phyloP scores from a whole-genome alignment of 306 rosid genomes.

The Glycine soja region DNA sequence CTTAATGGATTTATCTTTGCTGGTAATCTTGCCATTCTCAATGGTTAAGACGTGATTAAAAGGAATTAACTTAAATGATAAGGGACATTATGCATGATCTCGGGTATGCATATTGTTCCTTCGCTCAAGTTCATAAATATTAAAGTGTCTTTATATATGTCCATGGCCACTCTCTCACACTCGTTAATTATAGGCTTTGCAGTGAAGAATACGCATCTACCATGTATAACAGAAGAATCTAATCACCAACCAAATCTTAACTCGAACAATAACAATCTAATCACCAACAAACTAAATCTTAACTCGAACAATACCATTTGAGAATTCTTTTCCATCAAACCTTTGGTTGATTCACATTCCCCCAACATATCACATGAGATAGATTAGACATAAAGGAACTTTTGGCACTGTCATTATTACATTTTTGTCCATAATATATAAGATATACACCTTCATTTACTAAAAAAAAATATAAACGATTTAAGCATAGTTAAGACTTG shows the following conservation, averaged over 20 bases:
- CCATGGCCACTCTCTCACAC: no score
- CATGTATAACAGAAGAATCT: neutral
- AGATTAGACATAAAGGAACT: neutral
- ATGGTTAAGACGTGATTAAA: no score
- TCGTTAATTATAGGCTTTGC: neutral
- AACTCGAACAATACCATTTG: neutral
- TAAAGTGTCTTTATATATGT: no score
- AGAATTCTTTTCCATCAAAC: neutral
- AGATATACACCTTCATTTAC: neutral
- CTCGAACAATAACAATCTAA: neutral
- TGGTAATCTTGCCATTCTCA: no score
- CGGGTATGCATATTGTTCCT: no score
- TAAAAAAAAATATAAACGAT: neutral
- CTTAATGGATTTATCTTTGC: neutral
- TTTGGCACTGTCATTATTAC: neutral
- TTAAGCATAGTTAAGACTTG: neutral
- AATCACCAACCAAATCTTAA: constrained; percentile 4
- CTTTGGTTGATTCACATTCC: neutral
- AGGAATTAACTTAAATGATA: no score
- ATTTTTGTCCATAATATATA: neutral
- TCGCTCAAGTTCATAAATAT: no score
- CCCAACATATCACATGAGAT: neutral
- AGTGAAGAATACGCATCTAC: neutral
- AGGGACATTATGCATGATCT: no score
- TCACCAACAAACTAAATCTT: neutral